Evolutionary conservation across 192 early-diverging fungal species (phyloP).

Genomic region (Coemansia sp.): DNA sequence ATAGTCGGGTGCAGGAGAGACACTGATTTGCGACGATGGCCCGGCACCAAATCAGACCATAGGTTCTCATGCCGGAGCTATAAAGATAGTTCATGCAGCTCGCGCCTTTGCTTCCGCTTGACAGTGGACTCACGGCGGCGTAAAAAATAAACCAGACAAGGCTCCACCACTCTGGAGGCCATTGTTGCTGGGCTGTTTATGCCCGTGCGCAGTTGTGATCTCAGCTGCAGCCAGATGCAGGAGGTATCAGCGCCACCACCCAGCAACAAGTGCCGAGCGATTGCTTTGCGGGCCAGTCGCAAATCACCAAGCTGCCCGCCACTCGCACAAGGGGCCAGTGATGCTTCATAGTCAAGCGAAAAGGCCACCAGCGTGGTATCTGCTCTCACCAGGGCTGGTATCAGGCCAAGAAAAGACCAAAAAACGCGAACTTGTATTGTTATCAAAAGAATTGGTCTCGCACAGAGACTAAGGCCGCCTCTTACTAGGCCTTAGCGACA

Average conservation of each 20-base stretch:
- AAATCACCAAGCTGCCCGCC: not conserved
- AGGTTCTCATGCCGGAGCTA: not conserved
- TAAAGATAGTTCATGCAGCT: not conserved
- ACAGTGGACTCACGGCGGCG: not conserved
- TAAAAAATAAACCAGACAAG: not conserved
- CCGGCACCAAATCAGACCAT: not conserved
- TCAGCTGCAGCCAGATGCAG: not conserved
- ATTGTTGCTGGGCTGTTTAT: not conserved
- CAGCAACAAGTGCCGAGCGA: not conserved
- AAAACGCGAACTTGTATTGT: not conserved
- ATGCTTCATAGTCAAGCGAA: not conserved
- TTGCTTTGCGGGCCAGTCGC: not conserved
- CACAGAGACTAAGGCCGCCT: not conserved
- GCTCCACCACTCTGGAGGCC: not conserved
- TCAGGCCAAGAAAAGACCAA: not conserved
- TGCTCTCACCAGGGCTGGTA: not conserved
- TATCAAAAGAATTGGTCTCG: no score
- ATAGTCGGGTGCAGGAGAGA: not conserved
- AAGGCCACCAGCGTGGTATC: not conserved
- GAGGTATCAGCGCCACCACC: not conserved
- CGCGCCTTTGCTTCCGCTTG: not conserved
- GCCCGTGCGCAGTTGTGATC: conserved; percentile 2
- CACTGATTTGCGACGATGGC: not conserved
- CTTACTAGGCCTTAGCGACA: conserved; percentile 23
- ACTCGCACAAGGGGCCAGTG: not conserved